Percentiles rank a stretch among this genome's conserved stretches.
phyloP scores from a whole-genome alignment of 805 yeast species.

The Teunomyces cretensis region DNA sequence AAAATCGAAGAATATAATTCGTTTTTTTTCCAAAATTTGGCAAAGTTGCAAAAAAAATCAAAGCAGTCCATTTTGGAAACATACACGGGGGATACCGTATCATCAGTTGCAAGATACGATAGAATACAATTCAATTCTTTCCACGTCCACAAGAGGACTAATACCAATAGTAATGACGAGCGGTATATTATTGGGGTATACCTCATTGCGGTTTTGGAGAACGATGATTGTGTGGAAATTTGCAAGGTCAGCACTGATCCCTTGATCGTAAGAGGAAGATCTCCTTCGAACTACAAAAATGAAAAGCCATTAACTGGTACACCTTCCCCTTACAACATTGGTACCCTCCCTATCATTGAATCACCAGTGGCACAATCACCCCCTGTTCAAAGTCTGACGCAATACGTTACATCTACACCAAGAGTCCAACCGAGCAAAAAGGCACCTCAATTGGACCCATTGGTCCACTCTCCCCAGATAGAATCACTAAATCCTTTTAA shows the following conservation, averaged over 20 bases:
- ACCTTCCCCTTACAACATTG: not conserved
- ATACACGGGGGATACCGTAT: conserved; percentile 7
- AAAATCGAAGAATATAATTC: conserved; percentile 18
- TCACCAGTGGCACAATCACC: not conserved
- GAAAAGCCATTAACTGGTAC: not conserved
- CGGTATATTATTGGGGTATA: conserved; percentile 15
- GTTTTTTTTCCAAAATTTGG: conserved; percentile 14
- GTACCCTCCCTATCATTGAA: not conserved
- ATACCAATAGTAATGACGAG: conserved; percentile 10
- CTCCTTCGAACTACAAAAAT: conserved; percentile 55
- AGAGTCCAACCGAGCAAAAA: not conserved
- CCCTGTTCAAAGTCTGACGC: not conserved
- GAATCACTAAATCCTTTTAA: not conserved
- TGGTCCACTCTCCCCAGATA: not conserved
- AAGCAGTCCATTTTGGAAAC: conserved; percentile 6
- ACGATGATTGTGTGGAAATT: conserved; percentile 12
- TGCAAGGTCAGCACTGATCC: conserved; percentile 51
- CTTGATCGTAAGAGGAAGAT: conserved; percentile 60
- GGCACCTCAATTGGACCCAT: not conserved
- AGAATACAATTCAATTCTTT: conserved; percentile 21
- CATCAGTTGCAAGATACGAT: conserved; percentile 22
- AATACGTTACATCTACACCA: not conserved
- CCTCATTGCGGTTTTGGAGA: conserved; percentile 14
- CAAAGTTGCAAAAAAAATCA: not conserved
- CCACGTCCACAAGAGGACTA: conserved; percentile 2